Evolutionary conservation across 1,284 basidiomycete species (phyloP), one percentile per base, ranked within the genome.

Genomic region (Gomphus bonarii): DNA sequence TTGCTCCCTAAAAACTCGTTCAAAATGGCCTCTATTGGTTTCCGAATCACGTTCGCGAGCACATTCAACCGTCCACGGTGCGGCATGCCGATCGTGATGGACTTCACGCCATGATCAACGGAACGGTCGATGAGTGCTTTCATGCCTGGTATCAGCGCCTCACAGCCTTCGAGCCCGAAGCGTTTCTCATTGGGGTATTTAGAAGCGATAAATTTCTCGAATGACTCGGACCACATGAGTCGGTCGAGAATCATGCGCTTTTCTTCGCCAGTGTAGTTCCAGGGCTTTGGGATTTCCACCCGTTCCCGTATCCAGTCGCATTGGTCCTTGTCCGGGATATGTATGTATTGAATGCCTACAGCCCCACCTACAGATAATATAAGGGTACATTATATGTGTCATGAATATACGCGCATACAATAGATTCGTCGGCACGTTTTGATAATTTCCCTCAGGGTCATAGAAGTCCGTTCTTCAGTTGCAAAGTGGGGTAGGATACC

Each of bases 161-260:
- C 97, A 72, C 94, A 97, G 61, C 97, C 97, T 73, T 99, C 97
- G 55, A 99, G 82, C 73, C 97, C 97, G 74, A 99, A 99, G 57
- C 97, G 90, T 75, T 99, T 99, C 78, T 99, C 97, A 75, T 97
- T 99, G 63, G 97, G 97, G 74, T 94, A 97, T 73, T 99, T 99
- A 77, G 86, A 91, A 22, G 94, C 87, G 64, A 99, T 95, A 77
- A 97, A 99, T 69, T 95, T 95, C 73, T 99, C 97, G 67, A 99
- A 98, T 5, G 91, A 90, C 70, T 99, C 95, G 30, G 95, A 99
- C 97, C 97, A 99, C 72, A 98, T 97, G 67, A 98, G 85, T 61
- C 97, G 91, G 74, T 99, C 97, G 59, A 99, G 82, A 63, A 99
- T 97, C 88, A 97, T 95, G 59, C 94, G 86, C 76, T 99, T 99